These are phyloP conservation scores for Plasmodium malariae DNA, from an alignment of 169 alveolate genomes.

Conservation along the genomic window DNA sequence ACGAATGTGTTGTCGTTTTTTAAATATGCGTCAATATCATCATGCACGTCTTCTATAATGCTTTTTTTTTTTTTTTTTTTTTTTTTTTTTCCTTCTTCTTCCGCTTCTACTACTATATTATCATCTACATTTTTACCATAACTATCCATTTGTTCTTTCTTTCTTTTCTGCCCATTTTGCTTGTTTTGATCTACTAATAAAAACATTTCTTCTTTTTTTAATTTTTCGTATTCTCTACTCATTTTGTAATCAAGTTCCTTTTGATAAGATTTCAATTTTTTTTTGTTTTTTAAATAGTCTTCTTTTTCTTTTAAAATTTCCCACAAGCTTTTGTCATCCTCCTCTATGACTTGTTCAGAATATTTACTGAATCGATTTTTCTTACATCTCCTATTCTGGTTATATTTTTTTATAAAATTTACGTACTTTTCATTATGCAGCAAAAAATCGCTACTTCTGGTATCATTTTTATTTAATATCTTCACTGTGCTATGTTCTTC, in stretches of 20 bases:
- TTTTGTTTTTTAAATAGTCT: constrained; percentile 41
- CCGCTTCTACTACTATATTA: background rate
- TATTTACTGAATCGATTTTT: constrained; percentile 25
- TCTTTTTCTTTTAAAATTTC: constrained; percentile 70
- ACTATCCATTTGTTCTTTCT: background rate
- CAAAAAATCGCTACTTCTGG: constrained; percentile 6
- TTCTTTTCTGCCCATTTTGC: background rate
- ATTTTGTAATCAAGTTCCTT: constrained; percentile 40
- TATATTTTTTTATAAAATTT: constrained; percentile 23
- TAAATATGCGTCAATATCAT: constrained; percentile 55
- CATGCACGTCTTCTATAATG: background rate
- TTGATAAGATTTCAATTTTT: constrained; percentile 34
- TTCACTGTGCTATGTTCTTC: constrained; percentile 45
- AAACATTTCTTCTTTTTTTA: constrained; percentile 55
- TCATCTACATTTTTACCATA: background rate
- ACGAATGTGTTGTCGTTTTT: constrained; percentile 20
- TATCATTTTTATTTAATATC: constrained; percentile 28
- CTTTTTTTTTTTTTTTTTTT: background rate
- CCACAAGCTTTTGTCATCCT: constrained; percentile 59
- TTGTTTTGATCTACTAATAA: background rate
- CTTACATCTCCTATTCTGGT: constrained; percentile 13
- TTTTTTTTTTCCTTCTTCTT: background rate
- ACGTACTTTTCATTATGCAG: constrained; percentile 25
- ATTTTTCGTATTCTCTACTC: constrained; percentile 43
- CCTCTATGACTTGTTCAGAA: background rate